These are phyloP conservation scores for Scutellaria galericulata DNA, from an alignment of 257 asterid species.

Conservation along the genomic window DNA sequence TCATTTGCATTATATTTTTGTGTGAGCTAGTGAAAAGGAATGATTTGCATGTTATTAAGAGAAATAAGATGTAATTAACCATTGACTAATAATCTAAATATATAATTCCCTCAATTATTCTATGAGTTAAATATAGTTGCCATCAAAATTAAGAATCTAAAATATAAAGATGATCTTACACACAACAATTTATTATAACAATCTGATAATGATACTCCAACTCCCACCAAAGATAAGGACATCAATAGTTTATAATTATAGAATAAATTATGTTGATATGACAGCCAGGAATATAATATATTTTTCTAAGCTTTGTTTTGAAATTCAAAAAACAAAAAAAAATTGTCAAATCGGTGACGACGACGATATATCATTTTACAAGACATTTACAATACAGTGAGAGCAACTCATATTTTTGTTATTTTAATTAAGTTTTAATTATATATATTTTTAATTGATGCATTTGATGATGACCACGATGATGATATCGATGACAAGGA, in stretches of 20 bases:
- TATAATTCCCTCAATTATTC: background rate
- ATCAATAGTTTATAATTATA: slow-evolving; percentile 2
- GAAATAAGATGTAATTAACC: background rate
- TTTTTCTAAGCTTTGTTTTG: background rate
- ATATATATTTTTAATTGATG: no score
- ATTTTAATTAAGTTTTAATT: no score
- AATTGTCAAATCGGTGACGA: no score
- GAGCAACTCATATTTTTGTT: no score
- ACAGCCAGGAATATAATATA: slow-evolving; percentile 23
- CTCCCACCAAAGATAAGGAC: slow-evolving; percentile 34
- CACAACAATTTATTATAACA: background rate
- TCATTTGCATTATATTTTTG: no score
- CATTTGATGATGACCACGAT: no score
- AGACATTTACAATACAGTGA: no score
- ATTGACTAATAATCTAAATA: background rate
- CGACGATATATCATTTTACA: no score
- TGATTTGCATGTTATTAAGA: background rate
- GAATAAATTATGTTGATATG: slow-evolving; percentile 22
- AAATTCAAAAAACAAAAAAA: no score
- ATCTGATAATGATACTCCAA: slow-evolving; percentile 25
- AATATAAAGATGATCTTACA: slow-evolving; percentile 13
- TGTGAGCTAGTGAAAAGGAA: background rate
- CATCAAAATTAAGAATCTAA: background rate
- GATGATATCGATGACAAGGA: no score
- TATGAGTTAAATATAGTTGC: background rate